Base-by-base conservation (phyloP, 2,329 filamentous ascomycete genomes). In the Gremmenia infestans region DNA sequence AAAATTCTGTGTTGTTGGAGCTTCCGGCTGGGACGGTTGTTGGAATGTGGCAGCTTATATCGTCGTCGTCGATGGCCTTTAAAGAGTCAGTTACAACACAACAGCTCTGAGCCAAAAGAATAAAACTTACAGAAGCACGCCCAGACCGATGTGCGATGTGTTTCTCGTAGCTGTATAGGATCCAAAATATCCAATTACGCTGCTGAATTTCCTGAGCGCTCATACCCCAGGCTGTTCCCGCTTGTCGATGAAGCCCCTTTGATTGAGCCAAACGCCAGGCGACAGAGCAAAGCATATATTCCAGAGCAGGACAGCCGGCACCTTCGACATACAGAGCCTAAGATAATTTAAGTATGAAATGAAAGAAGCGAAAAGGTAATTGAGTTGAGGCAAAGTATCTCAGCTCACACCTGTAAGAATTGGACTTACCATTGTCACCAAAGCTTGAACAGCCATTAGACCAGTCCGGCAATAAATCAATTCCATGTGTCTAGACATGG, bases 131-230 rank as follows among this genome's bases (percentile, higher is more conserved):
- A 2, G 62, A 63, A 36, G 62, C 54, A 5, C 60, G 50, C n/a
- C 60, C 59, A 4, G 58, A 64, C 40, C 56, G 50, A 32, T 49
- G 58, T 2, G 59, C 50, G 14, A 64, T 54, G n/a, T 60, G 54
- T 49, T 63, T 64, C 19, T 63, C 60, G 45, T 57, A 60, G n/a
- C 42, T 28, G 22, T 64, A 64, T 6, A 64, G 42, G 2, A 50
- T 46, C 62, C 62, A 64, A 46, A 60, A 64, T 4, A 63, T 28
- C 56, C 59, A 63, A 14, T 55, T 60, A 22, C 60, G 54, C 17
- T 58, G 50, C 28, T 49, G 19, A 15, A 53, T 37, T 25, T 63
- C 37, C 37, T 15, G 17, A n/a, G 14, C 37, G 14, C 15, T 5
- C n/a, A 40, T 15, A 17, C n/a, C n/a, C 37, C 37, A 40, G 15